phyloP scores from a whole-genome alignment of 2,329 filamentous ascomycete genomes.

The Hirsutella minnesotensis region DNA sequence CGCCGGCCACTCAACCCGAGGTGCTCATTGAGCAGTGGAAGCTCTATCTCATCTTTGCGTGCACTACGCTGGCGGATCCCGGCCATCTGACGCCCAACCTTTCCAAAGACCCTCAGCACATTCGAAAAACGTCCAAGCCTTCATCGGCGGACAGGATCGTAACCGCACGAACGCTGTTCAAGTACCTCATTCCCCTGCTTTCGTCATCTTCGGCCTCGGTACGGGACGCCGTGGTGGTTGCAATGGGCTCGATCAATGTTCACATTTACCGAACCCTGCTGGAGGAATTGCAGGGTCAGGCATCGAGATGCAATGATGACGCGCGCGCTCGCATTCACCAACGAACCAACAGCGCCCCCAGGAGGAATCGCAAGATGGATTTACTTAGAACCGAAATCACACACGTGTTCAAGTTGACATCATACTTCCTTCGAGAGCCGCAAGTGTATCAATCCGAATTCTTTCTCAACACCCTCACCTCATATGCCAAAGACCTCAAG shows the following conservation, averaged over 20 bases:
- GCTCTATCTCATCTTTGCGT: constrained; percentile 91
- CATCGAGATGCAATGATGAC: constrained; percentile 77
- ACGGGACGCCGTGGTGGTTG: constrained; percentile 78
- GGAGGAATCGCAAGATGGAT: constrained; percentile 74
- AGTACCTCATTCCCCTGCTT: constrained; percentile 79
- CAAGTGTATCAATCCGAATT: constrained; percentile 79
- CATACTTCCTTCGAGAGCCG: constrained; percentile 70
- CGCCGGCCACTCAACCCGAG: constrained; percentile 64
- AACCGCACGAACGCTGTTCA: constrained; percentile 80
- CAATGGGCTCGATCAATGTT: constrained; percentile 88
- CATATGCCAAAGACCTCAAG: constrained; percentile 84
- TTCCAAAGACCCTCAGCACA: constrained; percentile 55
- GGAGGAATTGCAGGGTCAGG: constrained; percentile 79
- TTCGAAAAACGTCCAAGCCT: constrained; percentile 65
- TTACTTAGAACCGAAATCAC: constrained; percentile 86
- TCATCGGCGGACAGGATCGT: constrained; percentile 65
- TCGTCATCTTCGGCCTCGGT: constrained; percentile 71
- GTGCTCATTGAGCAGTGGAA: constrained; percentile 96
- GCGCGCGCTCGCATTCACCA: constrained; percentile 79
- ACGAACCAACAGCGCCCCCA: constrained; percentile 70
- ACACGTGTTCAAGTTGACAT: constrained; percentile 88
- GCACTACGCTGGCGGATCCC: constrained; percentile 81
- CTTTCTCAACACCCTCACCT: constrained; percentile 78
- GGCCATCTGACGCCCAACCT: constrained; percentile 38
- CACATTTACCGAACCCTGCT: constrained; percentile 86